Conservation (phyloP, 805 yeast species). For the Ogataea populi-albae region DNA sequence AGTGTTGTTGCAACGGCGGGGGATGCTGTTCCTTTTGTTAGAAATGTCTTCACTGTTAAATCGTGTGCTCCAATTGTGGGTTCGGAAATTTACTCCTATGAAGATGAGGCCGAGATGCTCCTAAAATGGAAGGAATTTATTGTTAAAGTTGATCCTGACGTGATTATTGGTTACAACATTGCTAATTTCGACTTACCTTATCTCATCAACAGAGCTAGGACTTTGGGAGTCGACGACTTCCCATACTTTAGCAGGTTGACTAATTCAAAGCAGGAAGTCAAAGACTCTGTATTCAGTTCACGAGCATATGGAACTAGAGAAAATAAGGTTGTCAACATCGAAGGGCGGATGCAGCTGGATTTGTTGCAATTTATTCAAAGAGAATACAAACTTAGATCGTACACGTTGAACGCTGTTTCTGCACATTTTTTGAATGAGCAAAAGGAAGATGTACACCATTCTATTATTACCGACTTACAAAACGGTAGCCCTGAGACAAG, state of each 20-base stretch:
- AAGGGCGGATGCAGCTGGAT: slow-evolving; percentile 95
- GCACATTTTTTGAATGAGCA: slow-evolving; percentile 93
- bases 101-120: slow-evolving; percentile 78
- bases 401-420: slow-evolving; percentile 91
- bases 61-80: slow-evolving; percentile 94
- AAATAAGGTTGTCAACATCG: slow-evolving; percentile 85
- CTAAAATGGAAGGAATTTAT: slow-evolving; percentile 84
- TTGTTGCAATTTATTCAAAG: slow-evolving; percentile 88
- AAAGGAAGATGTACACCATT: slow-evolving; percentile 97
- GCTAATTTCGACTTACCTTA: slow-evolving; percentile 96
- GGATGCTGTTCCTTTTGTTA: slow-evolving; percentile 79
- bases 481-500: slow-evolving; percentile 91
- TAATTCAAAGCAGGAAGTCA: slow-evolving; percentile 68
- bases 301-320: slow-evolving; percentile 97
- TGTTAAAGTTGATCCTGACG: slow-evolving; percentile 86
- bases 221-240: slow-evolving; percentile 61
- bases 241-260: slow-evolving; percentile 84
- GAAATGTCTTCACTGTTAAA: slow-evolving; percentile 91
- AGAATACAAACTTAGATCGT: slow-evolving; percentile 91
- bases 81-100: slow-evolving; percentile 75
- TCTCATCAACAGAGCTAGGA: slow-evolving; percentile 78
- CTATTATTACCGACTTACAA: slow-evolving; percentile 91
- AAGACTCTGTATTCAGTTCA: slow-evolving; percentile 82
- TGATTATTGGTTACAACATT: slow-evolving; percentile 93
- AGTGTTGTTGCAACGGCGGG: slow-evolving; percentile 88